These are phyloP conservation scores for Globisporangium echinulatum DNA, from an alignment of 352 stramenopile genomes.

Conservation along the genomic window DNA sequence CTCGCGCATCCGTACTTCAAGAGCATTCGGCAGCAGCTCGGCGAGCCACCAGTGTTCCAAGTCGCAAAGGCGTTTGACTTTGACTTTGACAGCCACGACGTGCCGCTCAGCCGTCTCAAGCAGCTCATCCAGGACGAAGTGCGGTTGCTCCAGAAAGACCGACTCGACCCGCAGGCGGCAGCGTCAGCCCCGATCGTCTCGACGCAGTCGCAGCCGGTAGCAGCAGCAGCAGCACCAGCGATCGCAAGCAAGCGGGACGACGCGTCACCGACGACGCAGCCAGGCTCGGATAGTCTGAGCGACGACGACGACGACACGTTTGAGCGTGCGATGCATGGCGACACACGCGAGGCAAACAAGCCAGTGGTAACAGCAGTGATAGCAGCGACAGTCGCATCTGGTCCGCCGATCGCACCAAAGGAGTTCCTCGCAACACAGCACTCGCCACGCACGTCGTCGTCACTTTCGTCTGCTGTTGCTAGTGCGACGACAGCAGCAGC, in stretches of 20 bases:
- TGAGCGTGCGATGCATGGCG: constrained; percentile 5
- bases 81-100: constrained; percentile 77
- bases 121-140: constrained; percentile 78
- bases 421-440: constrained; percentile 9
- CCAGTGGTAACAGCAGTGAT: no score
- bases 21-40: constrained; percentile 56
- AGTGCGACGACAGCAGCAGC: not conserved
- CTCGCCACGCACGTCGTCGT: not conserved
- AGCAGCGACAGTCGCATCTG: not conserved
- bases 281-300: constrained; percentile 8
- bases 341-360: not conserved
- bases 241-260: constrained; percentile 2
- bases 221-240: not conserved
- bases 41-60: constrained; percentile 58
- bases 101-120: constrained; percentile 46
- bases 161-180: constrained; percentile 6
- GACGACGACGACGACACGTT: constrained; percentile 10
- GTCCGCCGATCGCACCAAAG: constrained; percentile 6
- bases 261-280: constrained; percentile 1
- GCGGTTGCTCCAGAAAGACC: constrained; percentile 52
- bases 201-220: constrained; percentile 4
- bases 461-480: no score
- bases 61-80: constrained; percentile 74
- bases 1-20: constrained; percentile 91
- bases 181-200: constrained; percentile 7